Evolutionary conservation across 768 basidiomycete genomes (phyloP), one percentile per base, ranked within the genome.

Genomic region (Trametes villosa): DNA sequence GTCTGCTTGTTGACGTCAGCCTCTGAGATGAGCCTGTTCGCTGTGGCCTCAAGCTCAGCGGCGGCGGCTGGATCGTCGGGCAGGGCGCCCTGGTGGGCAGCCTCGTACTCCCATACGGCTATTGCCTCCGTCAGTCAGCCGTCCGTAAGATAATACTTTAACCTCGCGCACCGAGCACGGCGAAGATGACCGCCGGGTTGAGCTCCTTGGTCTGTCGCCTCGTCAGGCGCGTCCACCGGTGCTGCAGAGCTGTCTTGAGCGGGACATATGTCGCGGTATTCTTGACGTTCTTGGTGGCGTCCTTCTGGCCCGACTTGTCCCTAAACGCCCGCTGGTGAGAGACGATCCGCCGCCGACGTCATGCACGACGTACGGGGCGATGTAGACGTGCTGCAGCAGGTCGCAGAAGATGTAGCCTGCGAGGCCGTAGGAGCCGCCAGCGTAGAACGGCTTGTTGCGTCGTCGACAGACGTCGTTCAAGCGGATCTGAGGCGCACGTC

Each of bases 381-480:
- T 85, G 72, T 89, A 94, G 62, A 94, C 88, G 68, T 97, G 96
- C 56, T 84, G 81, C 57, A 95, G 79, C 56, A 99, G 81, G 72
- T 98, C 96, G 63, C 93, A 94, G 71, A 98, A 97, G 68, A 97
- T 93, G 75, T 94, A 99, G 17, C 96, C 96, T 46, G 87, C 77
- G 60, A 96, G 79, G 22, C 96, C 96, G 71, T 94, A 96, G 17
- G 91, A 89, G 12, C 92, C 92, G 1, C 95, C 95, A n/a, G 89
- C 86, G 68, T 97, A 98, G 72, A 98, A 89, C 7, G 92, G 88
- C 63, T 88, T 94, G 42, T 79, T 77, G 49, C 83, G 78, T 57
- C 82, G 81, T 60, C 95, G 82, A 72, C 94, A 94, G n/a, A 86
- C 79, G 52, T 85, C 82, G 72, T 98, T 96, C 54, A 96, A 80